A percentile compares a stretch with the other conserved stretches of the same genome.
phyloP scores from a whole-genome alignment of 2,329 filamentous ascomycete species.

The Aspergillus viridinutans region DNA sequence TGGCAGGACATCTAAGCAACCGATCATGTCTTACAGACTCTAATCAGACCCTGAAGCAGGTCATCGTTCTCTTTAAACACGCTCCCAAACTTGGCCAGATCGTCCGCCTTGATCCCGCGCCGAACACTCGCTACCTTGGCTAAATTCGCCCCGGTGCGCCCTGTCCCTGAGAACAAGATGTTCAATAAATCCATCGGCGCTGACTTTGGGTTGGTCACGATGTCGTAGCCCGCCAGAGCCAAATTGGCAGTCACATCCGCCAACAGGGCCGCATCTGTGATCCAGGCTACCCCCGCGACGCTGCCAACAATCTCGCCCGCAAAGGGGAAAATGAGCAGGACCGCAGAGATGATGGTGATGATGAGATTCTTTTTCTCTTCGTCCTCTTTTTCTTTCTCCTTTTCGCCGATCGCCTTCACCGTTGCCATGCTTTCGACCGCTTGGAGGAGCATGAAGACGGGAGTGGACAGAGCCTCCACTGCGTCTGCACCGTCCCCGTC shows the following conservation, averaged over 20 bases:
- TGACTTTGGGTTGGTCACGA: constrained; percentile 9
- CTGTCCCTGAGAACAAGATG: neutral
- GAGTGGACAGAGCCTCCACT: constrained; percentile 2
- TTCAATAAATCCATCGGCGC: neutral
- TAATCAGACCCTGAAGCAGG: neutral
- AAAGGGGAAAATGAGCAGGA: constrained; percentile 11
- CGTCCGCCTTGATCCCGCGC: constrained; percentile 1
- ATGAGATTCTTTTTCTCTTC: constrained; percentile 8
- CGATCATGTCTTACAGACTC: neutral
- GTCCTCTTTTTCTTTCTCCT: constrained; percentile 7
- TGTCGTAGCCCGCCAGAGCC: constrained; percentile 8
- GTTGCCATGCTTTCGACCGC: constrained; percentile 7
- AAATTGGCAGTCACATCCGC: constrained; percentile 4
- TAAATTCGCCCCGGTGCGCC: neutral
- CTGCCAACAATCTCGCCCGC: constrained; percentile 2
- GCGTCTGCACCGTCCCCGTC: constrained; percentile 2
- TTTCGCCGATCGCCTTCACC: constrained; percentile 8
- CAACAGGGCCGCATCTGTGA: constrained; percentile 5
- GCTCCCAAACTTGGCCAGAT: constrained; percentile 1
- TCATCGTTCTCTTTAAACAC: constrained; percentile 6
- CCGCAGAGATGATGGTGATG: constrained; percentile 8
- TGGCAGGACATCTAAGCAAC: too few species aligned
- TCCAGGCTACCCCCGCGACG: constrained; percentile 1
- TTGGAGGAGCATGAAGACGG: constrained; percentile 7
- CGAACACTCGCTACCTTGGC: neutral